Conservation (phyloP, 2,329 filamentous ascomycete genomes). For the Neofusicoccum cordaticola region DNA sequence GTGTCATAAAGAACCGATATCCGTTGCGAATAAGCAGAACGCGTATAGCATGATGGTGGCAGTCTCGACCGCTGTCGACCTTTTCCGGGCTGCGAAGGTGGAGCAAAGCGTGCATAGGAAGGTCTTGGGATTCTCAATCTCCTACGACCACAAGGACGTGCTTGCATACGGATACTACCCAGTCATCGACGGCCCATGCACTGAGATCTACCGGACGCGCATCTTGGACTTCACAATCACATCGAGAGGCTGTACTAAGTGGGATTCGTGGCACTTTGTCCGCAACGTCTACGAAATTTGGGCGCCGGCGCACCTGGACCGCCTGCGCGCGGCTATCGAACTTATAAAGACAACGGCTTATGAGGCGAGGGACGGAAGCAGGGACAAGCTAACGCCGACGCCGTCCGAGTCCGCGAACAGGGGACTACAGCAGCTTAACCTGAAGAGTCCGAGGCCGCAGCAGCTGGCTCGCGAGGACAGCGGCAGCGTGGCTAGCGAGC, state of each 20-base stretch:
- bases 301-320: background rate
- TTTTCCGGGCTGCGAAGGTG: conserved; percentile 23
- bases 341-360: no score
- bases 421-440: no score
- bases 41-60: conserved; percentile 25
- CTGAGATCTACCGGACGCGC: background rate
- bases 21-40: conserved; percentile 31
- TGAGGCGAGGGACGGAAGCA: no score
- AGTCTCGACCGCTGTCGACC: conserved; percentile 22
- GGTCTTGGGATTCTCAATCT: conserved; percentile 25
- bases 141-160: conserved; percentile 23
- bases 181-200: background rate
- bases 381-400: no score
- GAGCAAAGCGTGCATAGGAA: conserved; percentile 23
- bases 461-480: no score
- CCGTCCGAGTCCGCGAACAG: no score
- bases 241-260: no score
- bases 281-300: background rate
- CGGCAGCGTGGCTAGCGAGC: no score
- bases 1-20: conserved; percentile 23
- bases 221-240: background rate
- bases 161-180: conserved; percentile 18
- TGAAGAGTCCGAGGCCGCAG: no score
- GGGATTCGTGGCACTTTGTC: background rate
- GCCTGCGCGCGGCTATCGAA: background rate